Evolutionary conservation across 2,329 filamentous ascomycete species (phyloP).

Genomic region (Tolypocladium amazonense): DNA sequence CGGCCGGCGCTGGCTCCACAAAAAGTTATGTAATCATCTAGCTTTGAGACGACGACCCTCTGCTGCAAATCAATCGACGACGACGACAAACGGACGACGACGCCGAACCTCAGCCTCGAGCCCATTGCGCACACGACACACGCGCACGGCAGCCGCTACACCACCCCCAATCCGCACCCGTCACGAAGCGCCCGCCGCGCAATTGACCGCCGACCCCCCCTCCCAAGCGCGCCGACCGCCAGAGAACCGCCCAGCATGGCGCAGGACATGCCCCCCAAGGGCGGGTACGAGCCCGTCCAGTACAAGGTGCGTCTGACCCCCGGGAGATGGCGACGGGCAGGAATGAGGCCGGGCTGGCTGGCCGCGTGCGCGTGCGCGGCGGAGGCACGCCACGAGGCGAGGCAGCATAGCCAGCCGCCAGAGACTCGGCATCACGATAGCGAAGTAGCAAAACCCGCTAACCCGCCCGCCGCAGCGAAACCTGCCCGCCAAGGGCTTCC

Average conservation of each 20-base stretch:
- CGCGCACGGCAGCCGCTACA: background rate
- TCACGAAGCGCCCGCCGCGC: background rate
- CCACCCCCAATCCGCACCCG: background rate
- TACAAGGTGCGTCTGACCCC: conserved; percentile 62
- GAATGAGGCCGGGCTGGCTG: background rate
- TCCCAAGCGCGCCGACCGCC: background rate
- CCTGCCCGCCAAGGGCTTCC: conserved; percentile 82
- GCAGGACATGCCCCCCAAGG: conserved; percentile 92
- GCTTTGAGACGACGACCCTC: background rate
- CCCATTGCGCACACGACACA: background rate
- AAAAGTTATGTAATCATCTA: background rate
- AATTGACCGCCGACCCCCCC: background rate
- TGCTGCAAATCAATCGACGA: background rate
- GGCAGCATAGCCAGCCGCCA: background rate
- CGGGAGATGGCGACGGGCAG: background rate
- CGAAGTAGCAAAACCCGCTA: background rate
- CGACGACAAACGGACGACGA: background rate
- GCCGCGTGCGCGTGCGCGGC: background rate
- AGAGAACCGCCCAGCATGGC: conserved; percentile 57
- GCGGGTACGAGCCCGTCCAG: conserved; percentile 93
- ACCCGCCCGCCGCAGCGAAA: conserved; percentile 57
- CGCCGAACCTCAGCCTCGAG: background rate
- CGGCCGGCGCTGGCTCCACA: background rate
- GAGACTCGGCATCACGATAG: no score
- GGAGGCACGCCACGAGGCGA: background rate